Base-by-base conservation (phyloP, 2,329 filamentous ascomycete genomes). In the Cytospora chrysosperma region DNA sequence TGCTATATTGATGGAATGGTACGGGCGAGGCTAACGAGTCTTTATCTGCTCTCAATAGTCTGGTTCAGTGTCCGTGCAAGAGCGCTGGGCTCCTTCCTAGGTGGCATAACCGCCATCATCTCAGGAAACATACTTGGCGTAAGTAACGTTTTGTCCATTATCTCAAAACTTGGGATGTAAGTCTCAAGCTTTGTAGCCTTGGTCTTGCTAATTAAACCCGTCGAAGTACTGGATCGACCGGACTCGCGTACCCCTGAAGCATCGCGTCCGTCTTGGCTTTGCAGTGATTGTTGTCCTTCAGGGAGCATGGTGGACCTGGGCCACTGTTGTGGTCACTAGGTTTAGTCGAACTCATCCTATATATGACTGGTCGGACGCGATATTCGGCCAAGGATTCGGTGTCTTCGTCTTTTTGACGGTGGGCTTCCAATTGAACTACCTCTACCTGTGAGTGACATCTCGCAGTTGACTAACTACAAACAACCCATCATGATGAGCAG, bases 301-400 rank as follows among this genome's bases (percentile, higher is more conserved):
- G 69, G 88, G 88, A 0, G 87, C 78, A 0, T 91, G 87, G 83
- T 92, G 89, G 89, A 78, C 85, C 4, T 92, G 89, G 89, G 84
- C 83, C 0, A 89, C 88, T 0, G 75, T 92, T 2, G 74, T 89
- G 2, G 86, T 86, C 0, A 87, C 87, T 0, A 77, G 83, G 32
- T 92, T 86, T 72, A 78, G 79, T 19, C 73, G 76, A 13, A 83
- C 82, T 0, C 75, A 78, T 21, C 88, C 88, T 0, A 83, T 80
- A 0, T 88, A 85, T 68, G 90, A 92, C 72, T 92, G 89, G 90
- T 69, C 72, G 0, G 81, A 82, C 66, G 66, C 76, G 0, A 88
- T 86, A 0, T 92, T 92, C 61, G 88, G 88, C 0, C 79, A 80
- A 47, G 86, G 81, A 0, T 92, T 92, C 68, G 84, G 81, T 0